Percentiles rank a stretch among this genome's conserved stretches.
Conservation (phyloP, 371 early-diverging fungal species). For the Mortierella sp. region DNA sequence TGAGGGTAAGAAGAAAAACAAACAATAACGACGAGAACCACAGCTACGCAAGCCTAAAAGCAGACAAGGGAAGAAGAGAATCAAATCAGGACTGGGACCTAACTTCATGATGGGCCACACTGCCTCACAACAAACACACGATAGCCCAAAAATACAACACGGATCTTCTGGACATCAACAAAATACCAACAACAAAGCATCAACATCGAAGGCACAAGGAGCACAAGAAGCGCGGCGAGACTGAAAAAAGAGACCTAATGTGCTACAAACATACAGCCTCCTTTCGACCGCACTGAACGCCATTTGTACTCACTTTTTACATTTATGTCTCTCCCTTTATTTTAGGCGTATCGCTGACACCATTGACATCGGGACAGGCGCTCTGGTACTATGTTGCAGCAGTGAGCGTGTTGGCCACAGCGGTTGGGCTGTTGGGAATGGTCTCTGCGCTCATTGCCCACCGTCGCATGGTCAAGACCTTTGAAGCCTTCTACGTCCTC, state of each 20-base stretch:
- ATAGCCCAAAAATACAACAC: background rate
- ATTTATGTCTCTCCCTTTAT: background rate
- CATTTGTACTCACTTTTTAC: background rate
- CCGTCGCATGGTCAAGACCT: conserved; percentile 47
- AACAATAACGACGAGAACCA: background rate
- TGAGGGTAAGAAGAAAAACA: conserved; percentile 17
- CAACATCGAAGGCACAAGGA: no score
- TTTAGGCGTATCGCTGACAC: conserved; percentile 20
- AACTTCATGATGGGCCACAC: background rate
- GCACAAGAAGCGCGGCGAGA: background rate
- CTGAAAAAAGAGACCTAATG: background rate
- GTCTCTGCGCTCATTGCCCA: conserved; percentile 39
- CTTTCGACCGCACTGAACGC: background rate
- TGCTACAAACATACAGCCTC: background rate
- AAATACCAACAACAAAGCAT: background rate
- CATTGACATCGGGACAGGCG: conserved; percentile 36
- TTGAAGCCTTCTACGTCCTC: conserved; percentile 56
- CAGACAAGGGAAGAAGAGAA: background rate
- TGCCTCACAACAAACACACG: background rate
- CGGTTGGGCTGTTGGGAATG: conserved; percentile 52
- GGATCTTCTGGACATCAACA: background rate
- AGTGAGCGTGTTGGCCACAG: conserved; percentile 50
- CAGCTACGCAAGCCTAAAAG: background rate
- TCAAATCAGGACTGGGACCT: background rate
- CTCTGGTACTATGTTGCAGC: conserved; percentile 54